A percentile compares a stretch with the other conserved stretches of the same genome.
Conservation (phyloP, 805 yeast species). For the Saturnispora mendoncae region DNA sequence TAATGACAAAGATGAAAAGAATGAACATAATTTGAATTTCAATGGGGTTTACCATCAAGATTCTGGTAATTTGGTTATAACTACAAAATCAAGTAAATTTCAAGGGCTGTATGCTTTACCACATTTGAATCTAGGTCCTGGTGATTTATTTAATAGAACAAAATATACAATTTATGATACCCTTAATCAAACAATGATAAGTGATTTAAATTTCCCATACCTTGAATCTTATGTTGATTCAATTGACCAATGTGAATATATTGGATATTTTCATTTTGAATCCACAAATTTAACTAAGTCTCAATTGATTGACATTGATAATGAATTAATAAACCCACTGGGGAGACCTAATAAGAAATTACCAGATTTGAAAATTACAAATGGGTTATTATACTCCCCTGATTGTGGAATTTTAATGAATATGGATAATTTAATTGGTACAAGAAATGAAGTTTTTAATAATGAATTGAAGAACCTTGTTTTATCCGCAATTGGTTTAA, state of each 20-base stretch:
- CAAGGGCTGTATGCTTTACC: slow-evolving; percentile 54
- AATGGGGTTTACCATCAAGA: slow-evolving; percentile 59
- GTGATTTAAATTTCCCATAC: slow-evolving; percentile 31
- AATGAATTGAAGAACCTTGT: slow-evolving; percentile 32
- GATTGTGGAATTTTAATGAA: slow-evolving; percentile 66
- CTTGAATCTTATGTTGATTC: slow-evolving; percentile 30
- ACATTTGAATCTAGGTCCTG: slow-evolving; percentile 37
- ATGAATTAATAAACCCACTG: slow-evolving; percentile 61
- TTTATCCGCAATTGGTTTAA: slow-evolving; percentile 36
- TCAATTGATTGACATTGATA: slow-evolving; percentile 56
- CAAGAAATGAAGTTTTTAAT: slow-evolving; percentile 43
- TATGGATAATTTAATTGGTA: slow-evolving; percentile 38
- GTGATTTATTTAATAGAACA: slow-evolving; percentile 35
- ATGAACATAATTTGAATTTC: slow-evolving; percentile 40
- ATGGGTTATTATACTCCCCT: slow-evolving; percentile 71
- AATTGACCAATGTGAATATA: slow-evolving; percentile 54
- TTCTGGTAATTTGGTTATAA: slow-evolving; percentile 51
- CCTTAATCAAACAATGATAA: slow-evolving; percentile 33
- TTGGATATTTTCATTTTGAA: slow-evolving; percentile 58
- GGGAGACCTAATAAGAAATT: slow-evolving; percentile 63
- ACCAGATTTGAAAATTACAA: slow-evolving; percentile 47
- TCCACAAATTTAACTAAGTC: slow-evolving; percentile 46
- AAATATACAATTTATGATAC: slow-evolving; percentile 37
- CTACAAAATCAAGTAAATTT: slow-evolving; percentile 57
- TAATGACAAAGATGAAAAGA: neutral